Conservation (phyloP, 495 filamentous ascomycete species). For the Lasiosphaeriaceae sp. region DNA sequence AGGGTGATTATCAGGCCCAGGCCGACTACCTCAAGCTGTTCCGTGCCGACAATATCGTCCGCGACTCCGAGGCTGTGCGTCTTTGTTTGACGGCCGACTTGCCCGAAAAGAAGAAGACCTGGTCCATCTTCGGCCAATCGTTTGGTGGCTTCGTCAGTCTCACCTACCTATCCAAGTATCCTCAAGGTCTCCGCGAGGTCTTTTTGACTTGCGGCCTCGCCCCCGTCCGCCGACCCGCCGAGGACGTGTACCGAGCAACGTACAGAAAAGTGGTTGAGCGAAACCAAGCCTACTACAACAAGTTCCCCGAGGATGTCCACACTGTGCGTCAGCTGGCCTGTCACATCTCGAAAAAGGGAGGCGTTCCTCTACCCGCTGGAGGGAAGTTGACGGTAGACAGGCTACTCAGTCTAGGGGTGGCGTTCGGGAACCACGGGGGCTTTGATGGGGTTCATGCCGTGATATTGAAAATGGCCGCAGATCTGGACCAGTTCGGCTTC, state of each 20-base stretch:
- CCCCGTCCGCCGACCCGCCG: slow-evolving; percentile 64
- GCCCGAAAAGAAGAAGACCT: slow-evolving; percentile 68
- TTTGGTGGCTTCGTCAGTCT: slow-evolving; percentile 85
- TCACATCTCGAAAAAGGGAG: slow-evolving; percentile 52
- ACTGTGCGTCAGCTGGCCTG: slow-evolving; percentile 62
- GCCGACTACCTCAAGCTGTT: slow-evolving; percentile 81
- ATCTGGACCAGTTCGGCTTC: slow-evolving; percentile 67
- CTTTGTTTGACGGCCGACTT: slow-evolving; percentile 65
- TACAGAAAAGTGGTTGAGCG: slow-evolving; percentile 58
- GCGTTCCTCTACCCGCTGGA: slow-evolving; percentile 58
- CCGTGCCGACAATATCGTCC: slow-evolving; percentile 84
- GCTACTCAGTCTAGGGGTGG: slow-evolving; percentile 70
- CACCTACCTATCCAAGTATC: slow-evolving; percentile 77
- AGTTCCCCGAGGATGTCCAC: slow-evolving; percentile 79
- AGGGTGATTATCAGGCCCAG: slow-evolving; percentile 61
- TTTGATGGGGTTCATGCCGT: slow-evolving; percentile 66
- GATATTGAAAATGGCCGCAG: slow-evolving; percentile 61
- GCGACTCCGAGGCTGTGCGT: slow-evolving; percentile 83
- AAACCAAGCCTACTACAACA: slow-evolving; percentile 76
- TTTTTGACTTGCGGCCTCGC: slow-evolving; percentile 82
- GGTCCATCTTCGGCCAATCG: slow-evolving; percentile 81
- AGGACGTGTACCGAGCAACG: slow-evolving; percentile 69
- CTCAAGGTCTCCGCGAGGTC: slow-evolving; percentile 72
- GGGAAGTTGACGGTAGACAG: slow-evolving; percentile 65
- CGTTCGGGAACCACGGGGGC: slow-evolving; percentile 74